Evolutionary conservation across 768 basidiomycete genomes (phyloP), one percentile per base, ranked within the genome.

Genomic region (Hydnum rufescens): DNA sequence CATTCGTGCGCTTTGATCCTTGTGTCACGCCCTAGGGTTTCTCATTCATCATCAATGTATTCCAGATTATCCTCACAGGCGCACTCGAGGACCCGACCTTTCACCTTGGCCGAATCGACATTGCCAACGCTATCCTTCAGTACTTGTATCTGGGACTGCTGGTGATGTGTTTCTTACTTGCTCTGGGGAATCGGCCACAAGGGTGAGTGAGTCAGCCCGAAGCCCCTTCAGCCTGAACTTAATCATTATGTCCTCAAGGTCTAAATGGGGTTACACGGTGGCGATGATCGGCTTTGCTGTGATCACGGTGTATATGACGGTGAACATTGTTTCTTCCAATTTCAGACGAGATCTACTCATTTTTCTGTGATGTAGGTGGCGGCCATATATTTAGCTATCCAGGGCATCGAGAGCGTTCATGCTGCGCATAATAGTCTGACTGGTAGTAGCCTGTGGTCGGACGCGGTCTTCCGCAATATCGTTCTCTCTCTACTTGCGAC

Each of bases 251-350:
- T 3, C 26, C 18, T 25, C 52, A 42, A 68, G 68, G 5, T 62
- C 79, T 2, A 90, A 86, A 64, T 78, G 79, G 75, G 77, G 76
- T 4, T 99, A 95, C 64, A 88, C 86, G 2, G 60, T 74, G 4
- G 82, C 87, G 28, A 78, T 96, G 60, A 62, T 93, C 29, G 86
- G 88, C 1, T 99, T 93, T 66, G 88, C 74, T 2, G 3, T 93
- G 23, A 78, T 99, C 57, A 97, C 93, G 30, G 64, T 89, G n/a
- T 97, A 97, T 62, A 97, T 99, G 93, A 87, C 89, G 51, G 82
- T 87, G 49, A 23, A 75, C 63, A 30, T 18, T 30, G n/a, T 36
- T n/a, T 18, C 6, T 13, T 26, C 44, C 13, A 13, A 25, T 42
- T n/a, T 32, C 19, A 47, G 32, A 31, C 25, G 32, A 32, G 39